Evolutionary conservation across 2,329 filamentous ascomycete genomes (phyloP), one percentile per base, ranked within the genome.

Genomic region (Thelonectria rubi): DNA sequence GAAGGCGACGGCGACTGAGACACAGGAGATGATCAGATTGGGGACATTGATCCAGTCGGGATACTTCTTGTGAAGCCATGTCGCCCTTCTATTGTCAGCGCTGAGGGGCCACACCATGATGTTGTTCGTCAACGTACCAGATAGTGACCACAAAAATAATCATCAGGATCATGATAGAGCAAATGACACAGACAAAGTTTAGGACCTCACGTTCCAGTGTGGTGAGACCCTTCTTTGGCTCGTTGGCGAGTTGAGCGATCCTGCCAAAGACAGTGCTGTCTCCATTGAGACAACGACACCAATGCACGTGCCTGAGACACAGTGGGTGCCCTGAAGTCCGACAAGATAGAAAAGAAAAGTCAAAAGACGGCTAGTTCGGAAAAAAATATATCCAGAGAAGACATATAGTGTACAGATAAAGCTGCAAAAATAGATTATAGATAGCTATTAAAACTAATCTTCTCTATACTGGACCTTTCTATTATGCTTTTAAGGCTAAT

Each of bases 261-360:
- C 88, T 86, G 9, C 91, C 91, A 74, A 94, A 93, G 21, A 94
- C 88, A 0, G 91, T 93, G 14, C 79, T 80, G 72, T 92, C 89
- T 10, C 90, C 91, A 1, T 93, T 1, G 87, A 86, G 11, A 94
- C 87, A 2, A 92, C 88, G 11, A 93, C 77, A 17, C 88, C 91
- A 14, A 83, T 79, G 53, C 86, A 88, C 20, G 80, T 87, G 3
- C 91, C 91, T 7, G 87, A 88, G 4, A 91, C 86, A 67, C 90
- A 93, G 70, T 93, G 90, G 0, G 91, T 93, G n/a, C 91, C 91
- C 72, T 93, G 90, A 11, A 94, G 81, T 20, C 90, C 91, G 55
- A 94, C 91, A 69, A n/a, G n/a, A n/a, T n/a, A n/a, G n/a, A n/a
- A n/a, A n/a, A n/a, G 26, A 30, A 30, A 30, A 69, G n/a, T n/a